Evolutionary conservation across 73 alveolate genomes (phyloP).

Genomic region (Uronychia binucleata): DNA sequence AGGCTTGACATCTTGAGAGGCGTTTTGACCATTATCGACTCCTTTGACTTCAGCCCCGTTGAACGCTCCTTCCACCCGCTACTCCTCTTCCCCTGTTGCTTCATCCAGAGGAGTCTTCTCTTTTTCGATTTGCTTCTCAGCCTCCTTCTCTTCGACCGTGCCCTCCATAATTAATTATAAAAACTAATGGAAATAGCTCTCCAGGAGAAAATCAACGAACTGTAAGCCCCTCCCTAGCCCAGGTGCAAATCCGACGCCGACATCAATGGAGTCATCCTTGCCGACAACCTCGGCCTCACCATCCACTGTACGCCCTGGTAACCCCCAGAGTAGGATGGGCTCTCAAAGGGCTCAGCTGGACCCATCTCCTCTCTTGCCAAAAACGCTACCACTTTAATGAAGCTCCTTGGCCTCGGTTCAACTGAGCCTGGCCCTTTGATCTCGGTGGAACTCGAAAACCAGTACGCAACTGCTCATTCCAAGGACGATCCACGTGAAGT

Average conservation of each 20-base stretch:
- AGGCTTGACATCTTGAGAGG: not conserved
- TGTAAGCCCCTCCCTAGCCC: not conserved
- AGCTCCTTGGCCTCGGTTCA: not conserved
- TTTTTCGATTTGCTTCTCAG: too few species aligned
- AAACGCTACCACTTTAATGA: too few species aligned
- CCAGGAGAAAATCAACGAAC: not conserved
- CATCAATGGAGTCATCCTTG: not conserved
- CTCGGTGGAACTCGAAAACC: not conserved
- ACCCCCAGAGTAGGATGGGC: not conserved
- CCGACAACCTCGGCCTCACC: not conserved
- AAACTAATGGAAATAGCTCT: not conserved
- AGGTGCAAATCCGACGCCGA: not conserved
- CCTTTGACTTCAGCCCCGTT: too few species aligned
- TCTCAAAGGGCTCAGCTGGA: not conserved
- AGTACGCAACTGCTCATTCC: not conserved
- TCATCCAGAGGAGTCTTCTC: too few species aligned
- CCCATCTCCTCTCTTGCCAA: not conserved
- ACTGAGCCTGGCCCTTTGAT: not conserved
- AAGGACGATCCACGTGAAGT: not conserved
- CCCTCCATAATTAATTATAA: too few species aligned
- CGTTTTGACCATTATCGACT: too few species aligned
- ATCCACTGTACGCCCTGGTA: not conserved
- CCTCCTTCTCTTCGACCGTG: too few species aligned
- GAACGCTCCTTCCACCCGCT: too few species aligned
- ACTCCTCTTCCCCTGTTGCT: too few species aligned